Base-by-base conservation (phyloP, 106 monocot species). In the Xerophyta viscosa region DNA sequence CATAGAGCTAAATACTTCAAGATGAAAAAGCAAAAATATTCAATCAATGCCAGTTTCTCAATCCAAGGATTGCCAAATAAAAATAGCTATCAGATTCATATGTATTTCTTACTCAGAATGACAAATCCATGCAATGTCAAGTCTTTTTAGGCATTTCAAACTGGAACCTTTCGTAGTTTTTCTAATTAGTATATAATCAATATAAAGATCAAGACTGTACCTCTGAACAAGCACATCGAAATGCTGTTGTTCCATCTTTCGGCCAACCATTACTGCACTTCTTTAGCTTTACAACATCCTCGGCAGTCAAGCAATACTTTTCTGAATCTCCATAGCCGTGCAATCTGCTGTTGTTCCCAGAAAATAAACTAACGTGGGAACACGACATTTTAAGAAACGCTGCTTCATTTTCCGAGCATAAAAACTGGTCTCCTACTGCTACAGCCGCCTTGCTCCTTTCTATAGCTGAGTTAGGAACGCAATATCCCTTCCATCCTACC, bases 221-320 rank as follows among this genome's bases (percentile, higher is more conserved):
- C 88, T 96, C 52, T 39, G 47, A 67, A 58, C 94, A 88, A 14
- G 57, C 15, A 67, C 72, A 89, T 50, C 6, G 10, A 20, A 14
- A 61, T 47, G n/a, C 31, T 7, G 46, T 28, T 63, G 51, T 39
- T 57, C 17, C 68, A 69, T n/a, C 49, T 31, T 41, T 47, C 52
- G 48, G 18, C 85, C 78, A 85, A 63, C 78, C 81, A 60, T 75
- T 65, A 20, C 83, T 77, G 74, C 89, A 98, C 54, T 86, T 98
- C 43, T 66, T 79, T 31, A 79, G 65, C 61, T 79, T 84, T 4
- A 79, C 73, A 15, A 89, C 79, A 76, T 79, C 75, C 41, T 60
- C 55, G 29, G 89, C 70, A 56, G 19, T 60, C 53, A 96, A 82
- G 39, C 89, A 98, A 47, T 65, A 39, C 62, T 41, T 23, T 27